phyloP scores from a whole-genome alignment of 1,284 basidiomycete species.

The Malassezia japonica region DNA sequence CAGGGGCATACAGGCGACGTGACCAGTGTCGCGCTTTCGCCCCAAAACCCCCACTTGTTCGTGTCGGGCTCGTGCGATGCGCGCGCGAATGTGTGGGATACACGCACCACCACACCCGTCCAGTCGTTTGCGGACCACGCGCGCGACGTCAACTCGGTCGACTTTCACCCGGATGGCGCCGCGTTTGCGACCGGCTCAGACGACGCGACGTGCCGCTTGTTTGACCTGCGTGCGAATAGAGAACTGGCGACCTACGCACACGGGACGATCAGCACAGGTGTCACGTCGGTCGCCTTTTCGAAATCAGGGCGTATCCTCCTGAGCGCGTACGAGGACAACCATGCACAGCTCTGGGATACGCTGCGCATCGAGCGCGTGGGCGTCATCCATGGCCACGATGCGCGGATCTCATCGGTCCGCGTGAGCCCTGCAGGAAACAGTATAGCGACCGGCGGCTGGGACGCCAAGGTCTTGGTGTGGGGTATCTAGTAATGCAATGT shows the following conservation, averaged over 20 bases:
- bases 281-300: constrained; percentile 96
- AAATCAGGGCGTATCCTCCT: constrained; percentile 93
- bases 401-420: constrained; percentile 89
- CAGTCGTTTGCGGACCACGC: constrained; percentile 98
- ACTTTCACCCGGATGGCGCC: constrained; percentile 55
- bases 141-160: constrained; percentile 96
- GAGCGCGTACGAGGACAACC: constrained; percentile 98
- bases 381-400: constrained; percentile 92
- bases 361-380: constrained; percentile 95
- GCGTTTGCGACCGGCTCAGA: constrained; percentile 98
- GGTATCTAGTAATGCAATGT: constrained; percentile 16
- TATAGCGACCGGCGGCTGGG: constrained; percentile 95
- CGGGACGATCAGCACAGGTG: constrained; percentile 95
- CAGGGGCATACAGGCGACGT: constrained; percentile 98
- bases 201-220: constrained; percentile 93
- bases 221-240: constrained; percentile 92
- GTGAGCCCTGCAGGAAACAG: constrained; percentile 94
- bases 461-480: constrained; percentile 66
- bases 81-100: constrained; percentile 96
- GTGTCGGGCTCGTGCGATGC: constrained; percentile 98
- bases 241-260: constrained; percentile 94
- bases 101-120: constrained; percentile 86
- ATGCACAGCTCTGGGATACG: constrained; percentile 98
- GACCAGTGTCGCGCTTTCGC: constrained; percentile 51
- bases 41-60: constrained; percentile 74